These are phyloP conservation scores for Colletotrichum paranaense DNA, from an alignment of 2,329 filamentous ascomycete species.

Conservation along the genomic window DNA sequence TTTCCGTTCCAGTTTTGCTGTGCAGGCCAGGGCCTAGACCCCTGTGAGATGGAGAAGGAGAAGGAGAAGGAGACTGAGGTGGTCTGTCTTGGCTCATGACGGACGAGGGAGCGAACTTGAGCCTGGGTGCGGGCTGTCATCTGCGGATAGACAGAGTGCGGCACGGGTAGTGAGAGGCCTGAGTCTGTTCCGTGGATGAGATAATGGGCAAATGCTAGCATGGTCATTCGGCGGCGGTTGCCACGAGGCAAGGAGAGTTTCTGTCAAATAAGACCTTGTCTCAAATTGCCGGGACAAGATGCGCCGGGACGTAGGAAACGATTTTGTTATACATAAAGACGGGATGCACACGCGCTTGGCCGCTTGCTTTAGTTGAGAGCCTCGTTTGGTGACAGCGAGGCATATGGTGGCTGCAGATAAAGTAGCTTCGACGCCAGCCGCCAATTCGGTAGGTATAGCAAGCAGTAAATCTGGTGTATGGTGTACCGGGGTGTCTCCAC, in stretches of 20 bases:
- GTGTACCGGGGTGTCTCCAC: not conserved
- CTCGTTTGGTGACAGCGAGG: not conserved
- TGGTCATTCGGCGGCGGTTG: not conserved
- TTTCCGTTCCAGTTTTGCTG: not conserved
- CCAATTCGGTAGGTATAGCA: not conserved
- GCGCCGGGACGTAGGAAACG: not conserved
- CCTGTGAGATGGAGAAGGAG: not conserved
- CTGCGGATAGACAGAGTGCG: not conserved
- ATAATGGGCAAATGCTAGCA: not conserved
- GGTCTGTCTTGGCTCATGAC: not conserved
- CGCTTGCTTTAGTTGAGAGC: not conserved
- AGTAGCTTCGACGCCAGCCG: not conserved
- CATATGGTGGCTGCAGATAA: not conserved
- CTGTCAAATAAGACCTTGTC: not conserved
- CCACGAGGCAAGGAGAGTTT: not conserved
- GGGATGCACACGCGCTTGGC: not conserved
- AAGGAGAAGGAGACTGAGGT: not conserved
- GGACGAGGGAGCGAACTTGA: not conserved
- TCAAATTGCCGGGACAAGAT: not conserved
- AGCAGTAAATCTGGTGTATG: not conserved
- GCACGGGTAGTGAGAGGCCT: not conserved
- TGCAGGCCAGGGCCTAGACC: slow-evolving; percentile 1
- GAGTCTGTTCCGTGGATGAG: not conserved
- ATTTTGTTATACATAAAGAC: not conserved
- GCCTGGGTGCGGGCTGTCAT: not conserved